Percentiles rank a stretch among this genome's conserved stretches.
These are phyloP conservation scores for Botrytis porri DNA, from an alignment of 2,329 filamentous ascomycete genomes.

Conservation along the genomic window DNA sequence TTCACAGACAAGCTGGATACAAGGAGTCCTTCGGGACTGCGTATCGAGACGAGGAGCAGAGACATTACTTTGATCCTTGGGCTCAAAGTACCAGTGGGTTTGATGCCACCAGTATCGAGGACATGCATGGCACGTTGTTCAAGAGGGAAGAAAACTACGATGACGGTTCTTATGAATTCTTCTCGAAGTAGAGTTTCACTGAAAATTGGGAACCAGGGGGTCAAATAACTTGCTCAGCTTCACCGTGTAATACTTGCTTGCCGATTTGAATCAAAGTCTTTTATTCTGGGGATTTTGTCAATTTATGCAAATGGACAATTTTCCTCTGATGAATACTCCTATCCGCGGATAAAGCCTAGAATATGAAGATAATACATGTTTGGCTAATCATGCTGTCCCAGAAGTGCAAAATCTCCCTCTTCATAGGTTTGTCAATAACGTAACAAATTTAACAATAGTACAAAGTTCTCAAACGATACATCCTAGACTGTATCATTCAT, in stretches of 20 bases:
- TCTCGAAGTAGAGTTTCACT: background rate
- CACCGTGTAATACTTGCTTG: background rate
- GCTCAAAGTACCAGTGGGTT: background rate
- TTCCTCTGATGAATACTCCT: background rate
- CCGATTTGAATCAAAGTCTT: background rate
- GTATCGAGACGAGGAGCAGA: background rate
- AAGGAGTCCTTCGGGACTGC: background rate
- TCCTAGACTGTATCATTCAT: background rate
- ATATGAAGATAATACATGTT: background rate
- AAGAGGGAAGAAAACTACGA: background rate
- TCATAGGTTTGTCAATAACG: background rate
- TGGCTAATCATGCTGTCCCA: background rate
- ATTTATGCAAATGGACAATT: background rate
- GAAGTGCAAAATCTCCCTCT: background rate
- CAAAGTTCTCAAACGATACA: background rate
- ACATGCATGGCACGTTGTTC: background rate
- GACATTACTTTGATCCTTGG: slow-evolving; percentile 1
- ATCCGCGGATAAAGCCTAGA: background rate
- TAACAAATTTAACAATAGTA: background rate
- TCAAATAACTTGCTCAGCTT: background rate
- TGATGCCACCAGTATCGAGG: background rate
- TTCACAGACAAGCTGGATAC: background rate
- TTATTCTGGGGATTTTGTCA: background rate
- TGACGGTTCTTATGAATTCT: background rate
- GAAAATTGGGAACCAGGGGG: background rate